Evolutionary conservation across 192 early-diverging fungal species (phyloP).

Genomic region (Coemansia sp.): DNA sequence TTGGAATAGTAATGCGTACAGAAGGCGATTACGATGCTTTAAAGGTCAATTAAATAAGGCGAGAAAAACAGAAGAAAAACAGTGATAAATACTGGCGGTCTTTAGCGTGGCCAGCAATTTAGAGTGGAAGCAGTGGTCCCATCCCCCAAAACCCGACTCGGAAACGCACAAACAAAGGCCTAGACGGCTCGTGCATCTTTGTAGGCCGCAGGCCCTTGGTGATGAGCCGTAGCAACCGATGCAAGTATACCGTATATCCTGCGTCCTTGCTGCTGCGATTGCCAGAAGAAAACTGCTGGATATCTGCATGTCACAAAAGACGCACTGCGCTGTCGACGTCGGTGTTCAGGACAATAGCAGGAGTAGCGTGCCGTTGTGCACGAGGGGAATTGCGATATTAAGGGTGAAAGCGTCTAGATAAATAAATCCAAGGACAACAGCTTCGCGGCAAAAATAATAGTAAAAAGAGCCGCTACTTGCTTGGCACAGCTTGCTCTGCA

Average conservation of each 20-base stretch:
- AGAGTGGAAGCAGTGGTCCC: neutral
- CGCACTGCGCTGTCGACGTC: no score
- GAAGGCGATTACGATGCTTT: neutral
- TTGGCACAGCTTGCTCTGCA: constrained; percentile 28
- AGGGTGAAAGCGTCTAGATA: neutral
- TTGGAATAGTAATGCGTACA: neutral
- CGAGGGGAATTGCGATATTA: neutral
- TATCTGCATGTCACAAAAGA: no score
- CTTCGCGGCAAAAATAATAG: neutral
- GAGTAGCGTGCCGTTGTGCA: neutral
- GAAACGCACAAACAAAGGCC: neutral
- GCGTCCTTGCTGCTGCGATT: neutral
- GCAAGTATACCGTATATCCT: neutral
- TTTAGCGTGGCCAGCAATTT: neutral
- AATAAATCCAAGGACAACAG: neutral
- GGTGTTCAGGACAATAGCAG: neutral
- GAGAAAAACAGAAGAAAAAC: neutral
- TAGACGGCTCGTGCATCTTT: neutral
- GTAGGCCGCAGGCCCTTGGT: neutral
- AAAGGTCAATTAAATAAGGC: neutral
- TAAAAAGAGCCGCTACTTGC: neutral
- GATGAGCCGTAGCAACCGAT: neutral
- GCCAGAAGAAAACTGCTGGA: neutral
- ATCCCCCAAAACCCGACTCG: neutral
- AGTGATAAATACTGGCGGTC: neutral